Evolutionary conservation across 306 rosid species (phyloP).

Genomic region (Gleditsia sinensis): DNA sequence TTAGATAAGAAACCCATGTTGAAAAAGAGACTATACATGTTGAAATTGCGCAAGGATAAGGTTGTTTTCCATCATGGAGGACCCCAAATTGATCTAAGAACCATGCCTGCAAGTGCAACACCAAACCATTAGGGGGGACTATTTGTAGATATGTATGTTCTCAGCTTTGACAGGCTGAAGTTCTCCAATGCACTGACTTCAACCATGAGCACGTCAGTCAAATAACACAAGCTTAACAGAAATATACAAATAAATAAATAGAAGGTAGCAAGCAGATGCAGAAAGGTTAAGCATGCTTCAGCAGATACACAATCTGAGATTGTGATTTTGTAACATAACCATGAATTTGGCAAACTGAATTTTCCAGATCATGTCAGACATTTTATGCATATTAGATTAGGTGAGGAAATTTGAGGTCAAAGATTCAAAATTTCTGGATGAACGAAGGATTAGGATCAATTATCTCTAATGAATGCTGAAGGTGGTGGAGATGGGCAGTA

Average conservation of each 20-base stretch:
- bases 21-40: constrained; percentile 54
- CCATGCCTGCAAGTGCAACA: constrained; percentile 68
- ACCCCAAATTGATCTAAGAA: constrained; percentile 95
- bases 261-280: neutral
- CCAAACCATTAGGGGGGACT: neutral
- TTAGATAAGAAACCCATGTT: neutral
- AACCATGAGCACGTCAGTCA: neutral
- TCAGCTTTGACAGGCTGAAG: neutral
- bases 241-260: no score
- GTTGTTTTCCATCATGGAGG: constrained; percentile 91
- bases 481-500: neutral
- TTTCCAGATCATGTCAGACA: neutral
- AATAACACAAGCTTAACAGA: neutral
- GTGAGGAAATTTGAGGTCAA: neutral
- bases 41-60: constrained; percentile 82
- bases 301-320: no score
- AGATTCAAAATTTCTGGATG: neutral
- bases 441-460: neutral
- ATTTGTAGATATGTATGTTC: neutral
- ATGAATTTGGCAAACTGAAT: neutral
- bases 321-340: neutral
- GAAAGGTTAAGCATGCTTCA: neutral
- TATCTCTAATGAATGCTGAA: neutral
- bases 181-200: neutral
- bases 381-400: neutral